phyloP scores from a whole-genome alignment of 225 moss, liverwort and hornwort genomes.

The Pseudoscleropodium purum region DNA sequence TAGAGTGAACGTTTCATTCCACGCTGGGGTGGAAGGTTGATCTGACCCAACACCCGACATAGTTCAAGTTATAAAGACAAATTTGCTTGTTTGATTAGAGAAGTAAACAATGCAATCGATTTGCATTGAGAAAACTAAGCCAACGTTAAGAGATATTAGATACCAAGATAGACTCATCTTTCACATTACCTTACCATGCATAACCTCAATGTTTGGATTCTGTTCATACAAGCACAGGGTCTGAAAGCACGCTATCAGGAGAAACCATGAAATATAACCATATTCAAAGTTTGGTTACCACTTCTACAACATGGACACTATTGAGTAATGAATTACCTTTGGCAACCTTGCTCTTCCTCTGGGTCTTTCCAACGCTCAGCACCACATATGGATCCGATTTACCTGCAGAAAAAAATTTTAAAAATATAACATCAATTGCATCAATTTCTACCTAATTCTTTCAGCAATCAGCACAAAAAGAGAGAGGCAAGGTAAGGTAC shows the following conservation, averaged over 20 bases:
- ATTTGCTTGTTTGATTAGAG: neutral
- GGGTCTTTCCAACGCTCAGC: conserved; percentile 19
- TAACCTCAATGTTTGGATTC: neutral
- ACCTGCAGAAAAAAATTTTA: neutral
- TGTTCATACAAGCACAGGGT: neutral
- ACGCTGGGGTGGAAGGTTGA: neutral
- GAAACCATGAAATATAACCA: neutral
- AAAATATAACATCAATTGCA: neutral
- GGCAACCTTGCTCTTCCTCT: conserved; percentile 10
- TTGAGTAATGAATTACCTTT: conserved; percentile 2
- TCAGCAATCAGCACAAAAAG: neutral
- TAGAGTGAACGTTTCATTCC: conserved; percentile 17
- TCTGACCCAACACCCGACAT: neutral
- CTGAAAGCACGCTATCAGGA: neutral
- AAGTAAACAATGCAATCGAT: neutral
- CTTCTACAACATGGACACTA: neutral
- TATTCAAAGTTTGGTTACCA: neutral
- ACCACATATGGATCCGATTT: conserved; percentile 32
- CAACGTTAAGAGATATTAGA: neutral
- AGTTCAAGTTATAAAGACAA: neutral
- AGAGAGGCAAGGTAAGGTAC: neutral
- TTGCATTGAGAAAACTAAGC: neutral
- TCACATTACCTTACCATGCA: neutral
- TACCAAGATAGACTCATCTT: neutral
- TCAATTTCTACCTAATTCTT: neutral